These are phyloP conservation scores for Pisolithus thermaeus DNA, from an alignment of 1,284 basidiomycete genomes.

Conservation along the genomic window DNA sequence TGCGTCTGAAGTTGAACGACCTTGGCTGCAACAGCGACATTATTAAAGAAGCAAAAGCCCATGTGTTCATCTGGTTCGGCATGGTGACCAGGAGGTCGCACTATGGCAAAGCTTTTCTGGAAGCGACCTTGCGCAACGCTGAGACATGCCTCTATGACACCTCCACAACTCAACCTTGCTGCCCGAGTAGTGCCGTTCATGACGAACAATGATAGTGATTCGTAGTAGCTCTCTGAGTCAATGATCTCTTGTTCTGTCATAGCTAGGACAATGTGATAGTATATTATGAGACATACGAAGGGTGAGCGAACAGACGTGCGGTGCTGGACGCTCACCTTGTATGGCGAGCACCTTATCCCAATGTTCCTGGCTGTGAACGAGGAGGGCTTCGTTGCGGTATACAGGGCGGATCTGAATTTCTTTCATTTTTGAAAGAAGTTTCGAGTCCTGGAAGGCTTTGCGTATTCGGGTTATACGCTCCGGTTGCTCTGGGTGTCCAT, in stretches of 20 bases:
- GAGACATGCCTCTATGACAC: slow-evolving; percentile 87
- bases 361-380: slow-evolving; percentile 86
- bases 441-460: slow-evolving; percentile 53
- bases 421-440: slow-evolving; percentile 73
- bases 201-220: slow-evolving; percentile 88
- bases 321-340: slow-evolving; percentile 55
- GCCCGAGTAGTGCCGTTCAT: slow-evolving; percentile 80
- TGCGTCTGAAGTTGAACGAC: slow-evolving; percentile 68
- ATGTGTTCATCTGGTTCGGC: slow-evolving; percentile 97
- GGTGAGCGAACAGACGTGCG: slow-evolving; percentile 4
- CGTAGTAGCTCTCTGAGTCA: slow-evolving; percentile 76
- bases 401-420: slow-evolving; percentile 73
- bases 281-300: slow-evolving; percentile 13
- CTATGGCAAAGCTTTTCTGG: slow-evolving; percentile 90
- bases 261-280: slow-evolving; percentile 37
- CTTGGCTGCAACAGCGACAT: slow-evolving; percentile 88
- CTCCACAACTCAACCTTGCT: slow-evolving; percentile 88
- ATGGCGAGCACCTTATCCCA: slow-evolving; percentile 88
- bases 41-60: slow-evolving; percentile 99
- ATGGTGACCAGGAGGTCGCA: slow-evolving; percentile 96
- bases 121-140: slow-evolving; percentile 82
- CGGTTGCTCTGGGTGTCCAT: slow-evolving; percentile 83
- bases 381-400: slow-evolving; percentile 70
- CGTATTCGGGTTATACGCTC: slow-evolving; percentile 82
- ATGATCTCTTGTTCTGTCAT: slow-evolving; percentile 69